Base-by-base conservation (phyloP, 2,329 filamentous ascomycete genomes). In the Aureobasidium sp. region DNA sequence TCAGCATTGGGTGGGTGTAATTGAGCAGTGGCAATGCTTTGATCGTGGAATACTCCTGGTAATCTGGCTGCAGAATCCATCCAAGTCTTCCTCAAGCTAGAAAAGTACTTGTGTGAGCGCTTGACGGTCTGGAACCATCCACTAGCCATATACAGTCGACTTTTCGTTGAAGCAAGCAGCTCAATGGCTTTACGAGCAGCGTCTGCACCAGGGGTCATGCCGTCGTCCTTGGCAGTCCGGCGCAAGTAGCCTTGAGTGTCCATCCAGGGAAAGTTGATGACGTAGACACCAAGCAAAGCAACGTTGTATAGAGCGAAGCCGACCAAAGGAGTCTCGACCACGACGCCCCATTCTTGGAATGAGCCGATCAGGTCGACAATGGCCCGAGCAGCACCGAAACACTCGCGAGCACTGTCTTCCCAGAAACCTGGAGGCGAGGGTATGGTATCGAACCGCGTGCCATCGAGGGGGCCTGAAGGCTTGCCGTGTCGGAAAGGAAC, bases 241-340 rank as follows among this genome's bases (percentile, higher is more conserved):
- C 66, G 67, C 67, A 89, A 81, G 68, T 82, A 81, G 3, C 77
- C 74, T 12, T 81, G 74, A 1, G 76, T 77, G 67, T 90, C 87
- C 84, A 90, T 89, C 62, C 83, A 80, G 0, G 85, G 85, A 62
- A 90, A 90, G 68, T 86, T 83, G 48, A 80, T 78, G 12, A 83
- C 84, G 70, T 90, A 90, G 2, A 88, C 78, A 37, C 85, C 77
- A 17, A 84, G 79, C 67, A 88, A 87, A 0, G 83, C 82, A 0
- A 87, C 85, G 12, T 82, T 83, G 78, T 86, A 90, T 42, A 87
- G 78, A 2, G 86, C 82, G 68, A 88, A 90, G 3, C 84, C 80
- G 3, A 87, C 81, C 37, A 89, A 80, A 0, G 87, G 85, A 0
- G 87, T 90, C 71, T 89, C 83, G 1, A 86, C 84, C 1, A 89